Conservation (phyloP, 2,329 filamentous ascomycete genomes). For the Arthrinium puccinioides region DNA sequence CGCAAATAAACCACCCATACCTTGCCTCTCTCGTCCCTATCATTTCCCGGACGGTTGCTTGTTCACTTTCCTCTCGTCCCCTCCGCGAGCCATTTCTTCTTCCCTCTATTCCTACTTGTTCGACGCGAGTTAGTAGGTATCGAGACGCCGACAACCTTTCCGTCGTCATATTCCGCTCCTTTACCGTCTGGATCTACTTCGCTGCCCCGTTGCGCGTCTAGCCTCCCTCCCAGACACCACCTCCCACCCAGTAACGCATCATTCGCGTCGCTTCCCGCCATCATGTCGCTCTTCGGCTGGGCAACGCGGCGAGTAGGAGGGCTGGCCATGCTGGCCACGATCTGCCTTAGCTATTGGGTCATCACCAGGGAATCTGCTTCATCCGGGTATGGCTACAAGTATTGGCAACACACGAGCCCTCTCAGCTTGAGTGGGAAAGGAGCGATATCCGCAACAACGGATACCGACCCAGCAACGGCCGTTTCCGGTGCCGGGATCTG, state of each 20-base stretch:
- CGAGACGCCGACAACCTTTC: conserved; percentile 6
- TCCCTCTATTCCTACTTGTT: conserved; percentile 6
- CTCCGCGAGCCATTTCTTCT: conserved; percentile 9
- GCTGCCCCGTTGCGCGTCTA: conserved; percentile 3
- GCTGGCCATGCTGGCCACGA: conserved; percentile 43
- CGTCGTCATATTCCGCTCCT: conserved; percentile 6
- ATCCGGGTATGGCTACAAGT: conserved; percentile 34
- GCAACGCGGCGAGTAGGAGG: conserved; percentile 46
- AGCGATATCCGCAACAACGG: background rate
- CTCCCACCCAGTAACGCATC: conserved; percentile 6
- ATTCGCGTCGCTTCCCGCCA: no score
- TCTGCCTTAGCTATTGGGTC: conserved; percentile 46
- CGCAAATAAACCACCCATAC: conserved; percentile 6
- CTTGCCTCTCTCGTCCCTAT: conserved; percentile 8
- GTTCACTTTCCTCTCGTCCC: conserved; percentile 5
- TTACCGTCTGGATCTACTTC: conserved; percentile 2
- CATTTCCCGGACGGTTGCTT: conserved; percentile 4
- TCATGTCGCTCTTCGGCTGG: conserved; percentile 52
- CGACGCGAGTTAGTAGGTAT: conserved; percentile 4
- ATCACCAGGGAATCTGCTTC: conserved; percentile 41
- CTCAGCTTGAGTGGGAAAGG: background rate
- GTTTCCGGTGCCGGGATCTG: conserved; percentile 38
- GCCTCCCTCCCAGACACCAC: conserved; percentile 2
- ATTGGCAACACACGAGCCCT: conserved; percentile 21
- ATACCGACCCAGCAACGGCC: conserved; percentile 1